Evolutionary conservation across 495 filamentous ascomycete species (phyloP).

Genomic region (Penicillium mononematosum): DNA sequence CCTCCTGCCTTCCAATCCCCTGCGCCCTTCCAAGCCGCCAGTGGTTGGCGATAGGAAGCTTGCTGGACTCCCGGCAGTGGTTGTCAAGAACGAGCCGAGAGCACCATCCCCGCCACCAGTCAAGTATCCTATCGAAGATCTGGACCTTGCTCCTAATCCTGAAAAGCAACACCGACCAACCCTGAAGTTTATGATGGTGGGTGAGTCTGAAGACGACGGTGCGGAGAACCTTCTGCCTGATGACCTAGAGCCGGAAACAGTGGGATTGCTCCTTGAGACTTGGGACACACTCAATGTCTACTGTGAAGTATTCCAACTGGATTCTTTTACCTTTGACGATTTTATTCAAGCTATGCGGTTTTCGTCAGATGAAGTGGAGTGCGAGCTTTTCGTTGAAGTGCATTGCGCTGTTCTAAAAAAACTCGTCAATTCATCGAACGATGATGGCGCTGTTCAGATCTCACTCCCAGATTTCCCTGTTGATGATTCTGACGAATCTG

Average conservation of each 20-base stretch:
- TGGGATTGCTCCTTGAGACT: conserved; percentile 77
- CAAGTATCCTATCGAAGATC: conserved; percentile 93
- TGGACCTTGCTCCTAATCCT: conserved; percentile 66
- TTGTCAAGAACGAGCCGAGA: conserved; percentile 41
- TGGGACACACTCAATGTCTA: conserved; percentile 98
- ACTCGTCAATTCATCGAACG: conserved; percentile 70
- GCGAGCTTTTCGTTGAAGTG: conserved; percentile 84
- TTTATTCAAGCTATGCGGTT: conserved; percentile 86
- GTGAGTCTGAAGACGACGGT: conserved; percentile 45
- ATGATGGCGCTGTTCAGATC: conserved; percentile 73
- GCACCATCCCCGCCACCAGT: conserved; percentile 73
- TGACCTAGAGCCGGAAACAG: conserved; percentile 73
- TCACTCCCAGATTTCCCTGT: conserved; percentile 73
- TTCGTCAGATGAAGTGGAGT: conserved; percentile 71
- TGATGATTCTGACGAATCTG: conserved; percentile 61
- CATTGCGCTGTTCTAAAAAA: conserved; percentile 90
- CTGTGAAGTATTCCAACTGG: conserved; percentile 85
- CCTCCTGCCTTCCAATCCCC: conserved; percentile 32
- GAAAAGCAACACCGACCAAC: conserved; percentile 64
- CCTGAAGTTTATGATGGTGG: conserved; percentile 72
- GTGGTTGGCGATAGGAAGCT: conserved; percentile 43
- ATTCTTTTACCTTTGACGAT: conserved; percentile 98
- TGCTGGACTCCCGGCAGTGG: conserved; percentile 26
- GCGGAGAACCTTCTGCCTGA: conserved; percentile 46
- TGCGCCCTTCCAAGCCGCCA: conserved; percentile 38